Evolutionary conservation across 2,329 filamentous ascomycete genomes (phyloP).

Genomic region (Juglanconis sp.): DNA sequence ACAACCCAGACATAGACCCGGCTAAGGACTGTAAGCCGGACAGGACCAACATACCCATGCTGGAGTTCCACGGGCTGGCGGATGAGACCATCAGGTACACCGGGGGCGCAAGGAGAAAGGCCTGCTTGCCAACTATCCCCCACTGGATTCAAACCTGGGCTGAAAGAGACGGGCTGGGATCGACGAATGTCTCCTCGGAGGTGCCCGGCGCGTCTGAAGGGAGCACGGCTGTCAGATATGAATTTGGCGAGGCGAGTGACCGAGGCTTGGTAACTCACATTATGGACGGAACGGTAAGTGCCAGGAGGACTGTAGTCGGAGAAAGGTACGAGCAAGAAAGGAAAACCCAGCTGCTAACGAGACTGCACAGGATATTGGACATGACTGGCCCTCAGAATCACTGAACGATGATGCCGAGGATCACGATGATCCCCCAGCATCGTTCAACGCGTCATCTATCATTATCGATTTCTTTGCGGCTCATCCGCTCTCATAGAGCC

Average conservation of each 20-base stretch:
- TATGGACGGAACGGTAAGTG: constrained; percentile 24
- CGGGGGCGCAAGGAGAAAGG: constrained; percentile 38
- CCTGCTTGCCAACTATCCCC: constrained; percentile 41
- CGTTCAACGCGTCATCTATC: constrained; percentile 14
- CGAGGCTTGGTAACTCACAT: constrained; percentile 27
- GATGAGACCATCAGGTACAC: constrained; percentile 44
- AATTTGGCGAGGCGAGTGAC: constrained; percentile 29
- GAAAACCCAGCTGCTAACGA: background rate
- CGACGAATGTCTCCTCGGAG: background rate
- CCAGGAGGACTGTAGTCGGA: no score
- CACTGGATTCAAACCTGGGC: constrained; percentile 38
- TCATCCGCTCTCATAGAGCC: background rate
- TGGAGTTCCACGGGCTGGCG: constrained; percentile 47
- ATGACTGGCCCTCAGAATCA: constrained; percentile 15
- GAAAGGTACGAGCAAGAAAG: no score
- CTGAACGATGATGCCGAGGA: constrained; percentile 13
- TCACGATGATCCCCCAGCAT: constrained; percentile 15
- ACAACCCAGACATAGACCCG: constrained; percentile 22
- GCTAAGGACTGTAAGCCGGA: constrained; percentile 30
- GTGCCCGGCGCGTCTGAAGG: background rate
- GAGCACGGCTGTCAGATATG: constrained; percentile 23
- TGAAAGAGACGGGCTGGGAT: constrained; percentile 24
- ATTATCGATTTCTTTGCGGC: constrained; percentile 14
- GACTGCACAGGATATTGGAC: background rate
- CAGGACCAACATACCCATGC: constrained; percentile 36